Conservation (phyloP, 352 stramenopile genomes). For the Pythium sp. region DNA sequence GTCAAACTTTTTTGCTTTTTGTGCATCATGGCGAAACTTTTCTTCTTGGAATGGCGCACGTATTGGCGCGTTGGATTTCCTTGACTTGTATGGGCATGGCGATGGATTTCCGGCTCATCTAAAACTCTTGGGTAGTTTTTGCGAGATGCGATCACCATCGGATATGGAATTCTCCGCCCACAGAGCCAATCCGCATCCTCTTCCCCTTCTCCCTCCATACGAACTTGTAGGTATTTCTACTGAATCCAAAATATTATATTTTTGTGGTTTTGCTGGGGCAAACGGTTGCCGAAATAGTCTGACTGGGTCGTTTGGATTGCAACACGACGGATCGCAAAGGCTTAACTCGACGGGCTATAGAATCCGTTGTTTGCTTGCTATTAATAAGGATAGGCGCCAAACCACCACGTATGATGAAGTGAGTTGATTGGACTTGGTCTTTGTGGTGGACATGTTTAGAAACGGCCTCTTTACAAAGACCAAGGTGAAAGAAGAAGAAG, state of each 20-base stretch:
- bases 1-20: neutral
- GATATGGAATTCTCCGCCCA: neutral
- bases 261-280: neutral
- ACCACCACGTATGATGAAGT: neutral
- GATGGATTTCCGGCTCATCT: neutral
- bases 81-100: neutral
- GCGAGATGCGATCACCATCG: neutral
- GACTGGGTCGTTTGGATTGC: too few relatives aligned
- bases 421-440: neutral
- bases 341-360: neutral
- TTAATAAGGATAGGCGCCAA: neutral
- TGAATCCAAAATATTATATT: neutral
- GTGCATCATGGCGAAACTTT: neutral
- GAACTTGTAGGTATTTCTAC: neutral
- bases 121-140: neutral
- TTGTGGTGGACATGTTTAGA: neutral
- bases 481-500: neutral
- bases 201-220: neutral
- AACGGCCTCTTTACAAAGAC: neutral
- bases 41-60: neutral
- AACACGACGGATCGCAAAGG: too few relatives aligned
- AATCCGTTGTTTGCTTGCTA: neutral
- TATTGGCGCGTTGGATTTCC: neutral
- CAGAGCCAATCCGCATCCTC: neutral
- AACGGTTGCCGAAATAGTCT: too few relatives aligned